These are phyloP conservation scores for Lippia alba DNA, from an alignment of 305 asterid species.

Conservation along the genomic window DNA sequence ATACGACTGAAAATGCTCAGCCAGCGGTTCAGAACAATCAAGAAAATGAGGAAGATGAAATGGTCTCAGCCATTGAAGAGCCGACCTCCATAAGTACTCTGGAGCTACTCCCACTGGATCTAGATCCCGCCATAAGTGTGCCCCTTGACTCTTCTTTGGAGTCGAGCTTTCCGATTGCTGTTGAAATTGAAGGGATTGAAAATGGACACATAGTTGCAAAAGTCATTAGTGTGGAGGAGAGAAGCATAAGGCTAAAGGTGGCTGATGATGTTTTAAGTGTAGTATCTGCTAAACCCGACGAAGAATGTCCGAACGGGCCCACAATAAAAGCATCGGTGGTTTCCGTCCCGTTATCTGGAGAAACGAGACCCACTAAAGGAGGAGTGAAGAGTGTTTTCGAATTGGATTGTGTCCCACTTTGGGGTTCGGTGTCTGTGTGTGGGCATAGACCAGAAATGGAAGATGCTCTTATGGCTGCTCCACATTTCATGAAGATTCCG, in stretches of 20 bases:
- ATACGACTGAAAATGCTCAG: conserved; percentile 32
- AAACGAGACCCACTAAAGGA: conserved; percentile 55
- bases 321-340: conserved; percentile 64
- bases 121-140: conserved; percentile 44
- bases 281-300: conserved; percentile 33
- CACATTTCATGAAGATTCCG: conserved; percentile 83
- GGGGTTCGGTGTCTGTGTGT: conserved; percentile 79
- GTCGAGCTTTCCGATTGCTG: conserved; percentile 71
- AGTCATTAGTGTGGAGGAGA: conserved; percentile 76
- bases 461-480: conserved; percentile 67
- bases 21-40: conserved; percentile 27
- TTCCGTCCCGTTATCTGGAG: conserved; percentile 59
- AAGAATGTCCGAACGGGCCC: conserved; percentile 54
- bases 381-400: conserved; percentile 72
- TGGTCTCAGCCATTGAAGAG: conserved; percentile 49
- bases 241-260: conserved; percentile 26
- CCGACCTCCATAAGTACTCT: conserved; percentile 37
- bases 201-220: conserved; percentile 79
- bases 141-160: conserved; percentile 51
- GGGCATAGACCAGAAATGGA: conserved; percentile 96
- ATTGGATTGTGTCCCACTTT: conserved; percentile 88
- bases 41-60: conserved; percentile 53
- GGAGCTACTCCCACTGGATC: conserved; percentile 57
- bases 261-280: conserved; percentile 31
- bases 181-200: conserved; percentile 70